phyloP scores from a whole-genome alignment of 139 green algal genomes.

The Chlamydomonas schloesseri region DNA sequence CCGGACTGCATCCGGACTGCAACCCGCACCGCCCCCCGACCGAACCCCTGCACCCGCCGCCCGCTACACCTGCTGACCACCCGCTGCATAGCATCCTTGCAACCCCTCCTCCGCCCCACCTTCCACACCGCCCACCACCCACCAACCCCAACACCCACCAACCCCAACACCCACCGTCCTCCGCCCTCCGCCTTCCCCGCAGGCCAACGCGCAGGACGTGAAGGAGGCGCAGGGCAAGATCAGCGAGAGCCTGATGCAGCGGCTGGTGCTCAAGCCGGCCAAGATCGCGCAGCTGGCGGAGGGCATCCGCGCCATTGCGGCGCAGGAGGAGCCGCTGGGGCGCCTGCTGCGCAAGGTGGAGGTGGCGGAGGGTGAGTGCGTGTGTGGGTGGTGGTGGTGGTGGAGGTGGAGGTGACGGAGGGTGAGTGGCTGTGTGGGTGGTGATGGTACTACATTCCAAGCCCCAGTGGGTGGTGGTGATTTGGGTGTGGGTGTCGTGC shows the following conservation, averaged over 20 bases:
- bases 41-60: no score
- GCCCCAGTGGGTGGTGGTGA: no score
- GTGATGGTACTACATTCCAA: no score
- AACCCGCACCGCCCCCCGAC: no score
- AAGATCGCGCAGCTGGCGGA: constrained; percentile 93
- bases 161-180: no score
- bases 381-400: not conserved
- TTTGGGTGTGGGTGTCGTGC: no score
- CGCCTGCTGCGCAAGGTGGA: constrained; percentile 77
- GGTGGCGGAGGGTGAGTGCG: constrained; percentile 84
- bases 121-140: no score
- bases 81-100: no score
- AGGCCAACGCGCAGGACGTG: constrained; percentile 89
- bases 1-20: no score
- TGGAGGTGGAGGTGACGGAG: not conserved
- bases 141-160: not conserved
- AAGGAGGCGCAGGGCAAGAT: constrained; percentile 66
- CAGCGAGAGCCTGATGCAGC: constrained; percentile 87
- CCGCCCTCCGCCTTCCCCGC: no score
- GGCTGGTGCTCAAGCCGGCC: constrained; percentile 92
- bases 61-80: no score
- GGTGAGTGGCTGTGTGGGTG: not conserved
- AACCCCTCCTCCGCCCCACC: no score
- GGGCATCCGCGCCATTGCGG: constrained; percentile 91
- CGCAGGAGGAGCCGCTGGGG: constrained; percentile 83